Base-by-base conservation (phyloP, 164 flowering plant genomes). In the Annona cherimola region DNA sequence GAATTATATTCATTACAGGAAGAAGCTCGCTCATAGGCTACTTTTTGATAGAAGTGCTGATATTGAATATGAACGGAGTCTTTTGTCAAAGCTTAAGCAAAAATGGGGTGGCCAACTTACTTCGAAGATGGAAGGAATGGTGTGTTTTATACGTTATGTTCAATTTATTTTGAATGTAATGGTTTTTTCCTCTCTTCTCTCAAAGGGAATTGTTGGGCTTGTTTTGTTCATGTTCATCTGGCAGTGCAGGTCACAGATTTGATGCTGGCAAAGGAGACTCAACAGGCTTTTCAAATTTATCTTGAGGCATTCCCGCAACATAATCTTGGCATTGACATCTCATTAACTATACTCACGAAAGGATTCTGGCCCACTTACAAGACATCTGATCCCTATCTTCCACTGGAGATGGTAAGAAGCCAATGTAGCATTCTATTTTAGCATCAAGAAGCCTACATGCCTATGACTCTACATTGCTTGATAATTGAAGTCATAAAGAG, bases 91-190 rank as follows among this genome's bases (percentile, higher is more conserved):
- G 65, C 65, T 62, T 5, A 62, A 62, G 65, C 65, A 62, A 12
- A 39, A 62, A 20, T 62, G 65, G 65, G 65, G 65, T 26, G 11
- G 40, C 41, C 14, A 62, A 9, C 11, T 62, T 62, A 62, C 65
- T 11, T 62, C 40, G 11, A 62, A 20, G 65, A 62, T 62, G 65
- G 42, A 62, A 62, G 65, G 65, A 62, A 62, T 62, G 65, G 65
- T 62, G 14, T 20, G 65, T 62, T 20, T 26, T 62, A 20, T 8
- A 62, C 40, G 2, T 20, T 41, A 20, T 39, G 40, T 20, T 20
- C 65, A 62, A 39, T 5, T 1, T 62, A 7, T 7, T 62, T 62
- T 26, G 35, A 26, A 41, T 7, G 57, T 11, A 11, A 8, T 16
- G 9, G 9, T 11, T 20, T 35, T 62, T 62, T 20, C 4, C 35